These are phyloP conservation scores for Botrytis medusae DNA, from an alignment of 2,329 filamentous ascomycete species.

Conservation along the genomic window DNA sequence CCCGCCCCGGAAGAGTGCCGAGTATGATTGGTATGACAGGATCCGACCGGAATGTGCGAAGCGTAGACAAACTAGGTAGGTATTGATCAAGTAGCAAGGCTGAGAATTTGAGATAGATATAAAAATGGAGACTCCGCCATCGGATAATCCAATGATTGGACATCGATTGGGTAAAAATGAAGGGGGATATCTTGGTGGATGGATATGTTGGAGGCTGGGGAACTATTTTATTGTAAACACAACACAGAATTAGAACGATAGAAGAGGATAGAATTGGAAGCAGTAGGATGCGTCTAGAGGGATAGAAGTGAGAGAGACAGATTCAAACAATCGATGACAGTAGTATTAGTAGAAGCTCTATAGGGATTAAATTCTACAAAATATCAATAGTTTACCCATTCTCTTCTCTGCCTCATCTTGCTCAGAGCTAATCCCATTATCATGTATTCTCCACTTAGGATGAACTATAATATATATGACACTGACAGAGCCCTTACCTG, in stretches of 20 bases:
- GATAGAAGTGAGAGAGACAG: not conserved
- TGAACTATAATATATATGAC: slow-evolving; percentile 2
- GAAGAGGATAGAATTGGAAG: not conserved
- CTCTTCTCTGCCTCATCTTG: not conserved
- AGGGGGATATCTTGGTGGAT: not conserved
- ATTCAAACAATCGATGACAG: not conserved
- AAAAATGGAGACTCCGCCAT: slow-evolving; percentile 14
- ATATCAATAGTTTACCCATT: not conserved
- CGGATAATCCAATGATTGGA: slow-evolving; percentile 17
- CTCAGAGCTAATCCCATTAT: not conserved
- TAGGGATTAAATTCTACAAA: not conserved
- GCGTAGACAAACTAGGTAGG: not conserved
- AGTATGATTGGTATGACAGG: not conserved
- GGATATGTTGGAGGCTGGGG: slow-evolving; percentile 14
- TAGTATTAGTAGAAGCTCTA: not conserved
- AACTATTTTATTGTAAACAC: not conserved
- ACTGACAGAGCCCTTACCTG: not conserved
- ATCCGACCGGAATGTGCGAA: not conserved
- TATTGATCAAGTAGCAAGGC: slow-evolving; percentile 3
- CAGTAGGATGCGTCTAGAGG: not conserved
- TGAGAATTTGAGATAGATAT: not conserved
- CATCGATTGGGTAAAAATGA: slow-evolving; percentile 3
- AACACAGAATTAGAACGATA: too few relatives aligned
- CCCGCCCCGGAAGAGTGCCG: slow-evolving; percentile 8
- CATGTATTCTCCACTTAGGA: not conserved